Conservation (phyloP, 495 filamentous ascomycete species). For the Xylaria scruposa region DNA sequence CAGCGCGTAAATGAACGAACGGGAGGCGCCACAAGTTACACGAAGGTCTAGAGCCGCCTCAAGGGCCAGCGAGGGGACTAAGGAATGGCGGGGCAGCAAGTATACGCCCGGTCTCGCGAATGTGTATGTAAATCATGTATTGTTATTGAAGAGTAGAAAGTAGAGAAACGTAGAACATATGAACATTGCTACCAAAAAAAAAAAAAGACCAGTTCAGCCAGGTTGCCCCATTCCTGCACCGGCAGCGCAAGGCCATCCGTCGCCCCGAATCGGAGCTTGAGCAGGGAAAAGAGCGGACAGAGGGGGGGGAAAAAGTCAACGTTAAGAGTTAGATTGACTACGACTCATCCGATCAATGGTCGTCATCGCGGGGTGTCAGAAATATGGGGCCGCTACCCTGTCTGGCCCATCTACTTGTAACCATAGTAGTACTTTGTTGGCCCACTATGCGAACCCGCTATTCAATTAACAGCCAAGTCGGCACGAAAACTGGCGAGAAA, state of each 20-base stretch:
- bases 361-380: conserved; percentile 25
- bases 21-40: conserved; percentile 7
- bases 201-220: conserved; percentile 1
- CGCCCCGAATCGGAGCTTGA: conserved; percentile 41
- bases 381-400: conserved; percentile 3
- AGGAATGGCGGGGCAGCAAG: conserved; percentile 9
- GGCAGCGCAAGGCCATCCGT: conserved; percentile 1
- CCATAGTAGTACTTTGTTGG: too few relatives aligned
- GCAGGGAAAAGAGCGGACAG: conserved; percentile 21
- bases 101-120: neutral
- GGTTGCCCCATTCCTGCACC: conserved; percentile 13
- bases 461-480: neutral
- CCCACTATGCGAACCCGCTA: too few relatives aligned
- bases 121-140: conserved; percentile 4
- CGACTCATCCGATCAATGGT: conserved; percentile 17
- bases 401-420: neutral
- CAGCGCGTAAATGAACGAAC: neutral
- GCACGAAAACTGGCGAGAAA: neutral
- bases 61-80: neutral
- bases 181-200: neutral
- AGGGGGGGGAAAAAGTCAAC: conserved; percentile 27
- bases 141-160: neutral
- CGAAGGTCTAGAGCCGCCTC: conserved; percentile 1
- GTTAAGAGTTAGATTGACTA: conserved; percentile 4
- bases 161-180: neutral